These are phyloP conservation scores for Santalum album DNA, from an alignment of 164 flowering plant species.

Conservation along the genomic window DNA sequence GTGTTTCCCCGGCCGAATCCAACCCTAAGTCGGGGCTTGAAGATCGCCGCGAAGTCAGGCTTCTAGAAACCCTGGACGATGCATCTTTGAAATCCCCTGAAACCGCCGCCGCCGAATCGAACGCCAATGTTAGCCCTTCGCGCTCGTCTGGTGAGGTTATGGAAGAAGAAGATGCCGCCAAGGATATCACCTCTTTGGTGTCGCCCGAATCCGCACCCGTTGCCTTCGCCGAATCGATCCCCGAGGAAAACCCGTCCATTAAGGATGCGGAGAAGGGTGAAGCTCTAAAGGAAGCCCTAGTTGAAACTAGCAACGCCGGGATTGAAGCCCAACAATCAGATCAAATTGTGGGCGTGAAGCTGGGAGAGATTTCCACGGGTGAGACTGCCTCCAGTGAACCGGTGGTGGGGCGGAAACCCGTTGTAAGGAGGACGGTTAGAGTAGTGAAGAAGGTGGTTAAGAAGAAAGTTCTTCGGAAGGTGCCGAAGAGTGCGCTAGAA, in stretches of 20 bases:
- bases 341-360: too few relatives aligned
- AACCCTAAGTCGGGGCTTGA: not conserved
- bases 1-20: not conserved
- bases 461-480: constrained; percentile 17
- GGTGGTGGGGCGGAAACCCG: constrained; percentile 1
- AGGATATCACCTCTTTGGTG: too few relatives aligned
- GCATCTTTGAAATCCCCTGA: not conserved
- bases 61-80: not conserved
- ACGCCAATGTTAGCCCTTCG: too few relatives aligned
- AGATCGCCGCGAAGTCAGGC: not conserved
- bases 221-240: not conserved
- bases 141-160: too few relatives aligned
- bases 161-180: too few relatives aligned
- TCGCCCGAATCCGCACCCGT: not conserved
- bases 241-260: too few relatives aligned
- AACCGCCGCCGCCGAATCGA: not conserved
- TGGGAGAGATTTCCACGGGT: too few relatives aligned
- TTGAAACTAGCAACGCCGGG: too few relatives aligned
- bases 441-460: constrained; percentile 22
- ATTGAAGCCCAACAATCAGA: too few relatives aligned
- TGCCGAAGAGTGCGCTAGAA: not conserved
- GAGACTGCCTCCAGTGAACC: too few relatives aligned
- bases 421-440: constrained; percentile 16
- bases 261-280: too few relatives aligned
- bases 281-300: too few relatives aligned